These are phyloP conservation scores for Zangia roseola DNA, from an alignment of 768 basidiomycete species.

Conservation along the genomic window DNA sequence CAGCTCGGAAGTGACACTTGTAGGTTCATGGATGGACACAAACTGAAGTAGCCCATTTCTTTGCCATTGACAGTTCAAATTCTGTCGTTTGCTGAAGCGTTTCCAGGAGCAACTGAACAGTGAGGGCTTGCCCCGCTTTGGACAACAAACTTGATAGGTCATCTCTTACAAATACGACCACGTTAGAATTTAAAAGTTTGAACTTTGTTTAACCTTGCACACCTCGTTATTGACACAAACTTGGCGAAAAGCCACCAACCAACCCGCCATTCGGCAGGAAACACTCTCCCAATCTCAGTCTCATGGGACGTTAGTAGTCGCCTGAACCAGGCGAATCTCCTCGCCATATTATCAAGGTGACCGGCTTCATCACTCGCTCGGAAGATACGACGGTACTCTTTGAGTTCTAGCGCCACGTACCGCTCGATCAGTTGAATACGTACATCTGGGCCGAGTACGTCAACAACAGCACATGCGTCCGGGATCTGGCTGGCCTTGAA, in stretches of 20 bases:
- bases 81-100: constrained; percentile 83
- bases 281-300: constrained; percentile 78
- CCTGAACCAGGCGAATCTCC: constrained; percentile 95
- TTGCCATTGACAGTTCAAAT: constrained; percentile 79
- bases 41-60: constrained; percentile 80
- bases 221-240: constrained; percentile 93
- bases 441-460: constrained; percentile 84
- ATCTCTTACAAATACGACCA: constrained; percentile 48
- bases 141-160: constrained; percentile 80
- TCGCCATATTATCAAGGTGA: constrained; percentile 89
- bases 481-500: constrained; percentile 63
- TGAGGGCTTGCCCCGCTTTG: constrained; percentile 70
- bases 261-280: constrained; percentile 85
- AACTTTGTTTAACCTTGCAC: neutral
- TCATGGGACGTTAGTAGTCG: constrained; percentile 84
- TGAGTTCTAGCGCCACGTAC: constrained; percentile 85
- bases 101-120: constrained; percentile 80
- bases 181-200: neutral
- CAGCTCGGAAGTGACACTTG: neutral
- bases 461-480: constrained; percentile 86
- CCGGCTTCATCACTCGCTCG: constrained; percentile 92
- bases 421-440: constrained; percentile 81
- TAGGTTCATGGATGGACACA: constrained; percentile 15
- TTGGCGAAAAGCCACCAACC: constrained; percentile 78
- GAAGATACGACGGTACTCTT: constrained; percentile 96